These are phyloP conservation scores for Phlyctochytrium planicorne DNA, from an alignment of 192 early-diverging fungal genomes.

Conservation along the genomic window DNA sequence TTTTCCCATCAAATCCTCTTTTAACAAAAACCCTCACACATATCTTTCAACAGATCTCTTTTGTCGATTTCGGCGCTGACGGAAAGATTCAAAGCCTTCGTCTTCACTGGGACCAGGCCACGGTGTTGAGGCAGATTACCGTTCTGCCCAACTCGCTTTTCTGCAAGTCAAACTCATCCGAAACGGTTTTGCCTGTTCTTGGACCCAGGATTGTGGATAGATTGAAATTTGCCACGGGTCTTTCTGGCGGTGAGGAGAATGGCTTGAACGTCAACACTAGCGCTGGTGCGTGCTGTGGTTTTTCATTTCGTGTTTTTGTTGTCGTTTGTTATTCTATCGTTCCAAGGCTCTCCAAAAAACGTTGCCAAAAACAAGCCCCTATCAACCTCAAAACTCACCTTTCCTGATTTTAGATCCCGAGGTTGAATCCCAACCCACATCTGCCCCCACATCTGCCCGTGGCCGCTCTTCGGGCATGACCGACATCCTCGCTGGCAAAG, in stretches of 20 bases:
- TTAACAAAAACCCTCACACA: too few species aligned
- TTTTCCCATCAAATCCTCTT: background rate
- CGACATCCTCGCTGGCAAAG: background rate
- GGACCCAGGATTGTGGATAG: constrained; percentile 39
- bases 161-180: constrained; percentile 51
- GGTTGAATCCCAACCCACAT: background rate
- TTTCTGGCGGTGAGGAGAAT: background rate
- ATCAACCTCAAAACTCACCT: too few species aligned
- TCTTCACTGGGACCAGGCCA: constrained; percentile 60
- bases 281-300: background rate
- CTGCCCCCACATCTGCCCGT: background rate
- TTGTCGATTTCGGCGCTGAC: constrained; percentile 31
- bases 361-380: too few species aligned
- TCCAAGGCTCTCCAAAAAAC: background rate
- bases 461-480: background rate
- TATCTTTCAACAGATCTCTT: constrained; percentile 31
- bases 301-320: background rate
- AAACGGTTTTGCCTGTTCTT: constrained; percentile 43
- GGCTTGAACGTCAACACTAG: background rate
- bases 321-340: background rate
- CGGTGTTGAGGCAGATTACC: constrained; percentile 44
- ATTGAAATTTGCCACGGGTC: constrained; percentile 16
- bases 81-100: constrained; percentile 28
- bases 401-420: too few species aligned
- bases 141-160: constrained; percentile 40